These are phyloP conservation scores for Penicillium sp. DNA, from an alignment of 2,329 filamentous ascomycete genomes.

Conservation along the genomic window DNA sequence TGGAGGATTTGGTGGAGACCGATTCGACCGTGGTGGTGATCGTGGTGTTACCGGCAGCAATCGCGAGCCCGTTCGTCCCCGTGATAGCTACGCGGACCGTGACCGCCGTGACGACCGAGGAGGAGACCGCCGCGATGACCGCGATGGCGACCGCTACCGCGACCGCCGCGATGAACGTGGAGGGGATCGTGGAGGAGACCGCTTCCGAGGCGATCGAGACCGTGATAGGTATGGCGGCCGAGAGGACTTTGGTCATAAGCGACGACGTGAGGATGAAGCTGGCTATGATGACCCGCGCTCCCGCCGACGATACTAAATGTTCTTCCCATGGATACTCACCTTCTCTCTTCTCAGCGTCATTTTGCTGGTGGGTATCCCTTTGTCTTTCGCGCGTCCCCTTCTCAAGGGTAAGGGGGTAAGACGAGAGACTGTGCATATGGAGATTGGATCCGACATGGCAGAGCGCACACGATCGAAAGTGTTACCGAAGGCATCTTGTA, in stretches of 20 bases:
- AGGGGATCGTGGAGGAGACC: constrained; percentile 29
- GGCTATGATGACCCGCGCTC: constrained; percentile 72
- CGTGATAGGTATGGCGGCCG: constrained; percentile 45
- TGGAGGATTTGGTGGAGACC: constrained; percentile 46
- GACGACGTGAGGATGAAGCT: constrained; percentile 69
- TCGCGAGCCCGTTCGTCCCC: constrained; percentile 74
- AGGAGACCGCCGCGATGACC: constrained; percentile 45
- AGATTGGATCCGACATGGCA: constrained; percentile 31
- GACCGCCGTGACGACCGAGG: constrained; percentile 37
- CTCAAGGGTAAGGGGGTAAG: constrained; percentile 38
- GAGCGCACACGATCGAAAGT: not conserved
- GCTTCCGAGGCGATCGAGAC: constrained; percentile 40
- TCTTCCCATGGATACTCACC: constrained; percentile 12
- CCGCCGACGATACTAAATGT: constrained; percentile 57
- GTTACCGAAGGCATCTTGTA: not conserved
- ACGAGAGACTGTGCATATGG: constrained; percentile 15
- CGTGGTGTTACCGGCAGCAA: constrained; percentile 66
- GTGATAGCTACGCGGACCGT: constrained; percentile 57
- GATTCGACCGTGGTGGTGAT: constrained; percentile 47
- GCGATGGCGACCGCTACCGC: constrained; percentile 27
- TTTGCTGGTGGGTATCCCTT: constrained; percentile 47
- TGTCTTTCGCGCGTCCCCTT: constrained; percentile 26
- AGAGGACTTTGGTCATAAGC: constrained; percentile 59
- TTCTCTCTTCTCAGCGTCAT: constrained; percentile 25
- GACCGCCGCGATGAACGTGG: constrained; percentile 41